Percentiles rank a stretch among this genome's conserved stretches.
Evolutionary conservation across 306 rosid species (phyloP).

Genomic region (Echinosophora koreensis): DNA sequence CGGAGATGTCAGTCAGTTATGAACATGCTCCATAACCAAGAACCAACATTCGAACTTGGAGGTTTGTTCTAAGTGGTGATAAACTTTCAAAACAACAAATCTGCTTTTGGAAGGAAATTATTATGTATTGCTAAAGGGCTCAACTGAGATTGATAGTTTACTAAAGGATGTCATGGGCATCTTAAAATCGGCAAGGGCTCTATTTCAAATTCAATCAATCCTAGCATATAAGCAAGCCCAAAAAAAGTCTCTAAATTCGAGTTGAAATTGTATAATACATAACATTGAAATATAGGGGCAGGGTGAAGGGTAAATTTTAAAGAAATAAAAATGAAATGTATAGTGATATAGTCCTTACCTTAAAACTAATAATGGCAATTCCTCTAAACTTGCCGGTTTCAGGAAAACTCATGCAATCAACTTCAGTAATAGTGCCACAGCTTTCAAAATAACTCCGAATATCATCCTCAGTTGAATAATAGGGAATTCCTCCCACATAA

Average conservation of each 20-base stretch:
- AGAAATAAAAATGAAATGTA: conserved; percentile 10
- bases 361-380: conserved; percentile 84
- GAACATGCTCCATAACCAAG: conserved; percentile 14
- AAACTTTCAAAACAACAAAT: conserved; percentile 16
- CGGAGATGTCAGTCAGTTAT: conserved; percentile 29
- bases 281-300: neutral
- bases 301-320: neutral
- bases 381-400: conserved; percentile 97
- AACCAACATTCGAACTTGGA: neutral
- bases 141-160: conserved; percentile 4
- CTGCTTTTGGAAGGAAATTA: conserved; percentile 5
- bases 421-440: conserved; percentile 87
- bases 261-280: conserved; percentile 27
- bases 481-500: conserved; percentile 96
- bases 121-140: conserved; percentile 9
- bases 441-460: conserved; percentile 77
- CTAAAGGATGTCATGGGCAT: neutral
- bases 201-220: conserved; percentile 30
- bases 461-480: conserved; percentile 87
- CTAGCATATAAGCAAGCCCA: neutral
- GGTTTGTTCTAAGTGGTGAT: conserved; percentile 4
- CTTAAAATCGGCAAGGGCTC: neutral
- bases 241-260: conserved; percentile 18
- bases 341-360: conserved; percentile 58
- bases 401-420: conserved; percentile 92